These are phyloP conservation scores for Psophocarpus tetragonolobus DNA, from an alignment of 306 rosid genomes.

Conservation along the genomic window DNA sequence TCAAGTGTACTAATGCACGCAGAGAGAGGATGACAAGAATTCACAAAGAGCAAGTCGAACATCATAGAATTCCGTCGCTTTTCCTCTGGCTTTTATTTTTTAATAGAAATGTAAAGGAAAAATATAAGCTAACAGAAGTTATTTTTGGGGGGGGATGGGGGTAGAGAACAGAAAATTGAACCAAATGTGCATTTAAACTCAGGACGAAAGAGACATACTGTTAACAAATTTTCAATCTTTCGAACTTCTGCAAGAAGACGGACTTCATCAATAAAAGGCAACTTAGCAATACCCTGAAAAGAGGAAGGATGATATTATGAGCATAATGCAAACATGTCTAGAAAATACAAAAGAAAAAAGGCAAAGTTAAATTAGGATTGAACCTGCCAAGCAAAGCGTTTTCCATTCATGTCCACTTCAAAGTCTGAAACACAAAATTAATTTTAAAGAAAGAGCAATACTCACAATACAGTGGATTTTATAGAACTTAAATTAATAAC, in stretches of 20 bases:
- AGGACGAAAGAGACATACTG: constrained; percentile 51
- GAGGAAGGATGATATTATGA: constrained; percentile 18
- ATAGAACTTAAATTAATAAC: background rate
- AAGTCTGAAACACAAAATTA: constrained; percentile 62
- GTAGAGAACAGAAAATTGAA: background rate
- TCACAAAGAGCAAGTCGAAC: constrained; percentile 91
- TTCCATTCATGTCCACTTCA: constrained; percentile 99
- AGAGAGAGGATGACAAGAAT: constrained; percentile 92
- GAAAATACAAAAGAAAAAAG: background rate
- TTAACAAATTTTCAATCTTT: constrained; percentile 68
- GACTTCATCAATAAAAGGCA: constrained; percentile 93
- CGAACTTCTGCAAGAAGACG: constrained; percentile 88
- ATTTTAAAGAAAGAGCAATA: constrained; percentile 23
- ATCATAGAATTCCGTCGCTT: constrained; percentile 67
- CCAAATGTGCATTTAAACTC: background rate
- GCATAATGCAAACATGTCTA: background rate
- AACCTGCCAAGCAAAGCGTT: constrained; percentile 98
- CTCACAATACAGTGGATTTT: background rate
- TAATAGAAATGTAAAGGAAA: background rate
- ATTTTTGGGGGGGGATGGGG: background rate
- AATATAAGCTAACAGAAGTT: constrained; percentile 11
- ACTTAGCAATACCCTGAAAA: constrained; percentile 88
- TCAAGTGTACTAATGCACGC: constrained; percentile 95
- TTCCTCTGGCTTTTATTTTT: constrained; percentile 67
- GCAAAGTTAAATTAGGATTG: constrained; percentile 22